A percentile compares a stretch with the other conserved stretches of the same genome.
These are phyloP conservation scores for Tricholoma flavovirens DNA, from an alignment of 768 basidiomycete genomes.

Conservation along the genomic window DNA sequence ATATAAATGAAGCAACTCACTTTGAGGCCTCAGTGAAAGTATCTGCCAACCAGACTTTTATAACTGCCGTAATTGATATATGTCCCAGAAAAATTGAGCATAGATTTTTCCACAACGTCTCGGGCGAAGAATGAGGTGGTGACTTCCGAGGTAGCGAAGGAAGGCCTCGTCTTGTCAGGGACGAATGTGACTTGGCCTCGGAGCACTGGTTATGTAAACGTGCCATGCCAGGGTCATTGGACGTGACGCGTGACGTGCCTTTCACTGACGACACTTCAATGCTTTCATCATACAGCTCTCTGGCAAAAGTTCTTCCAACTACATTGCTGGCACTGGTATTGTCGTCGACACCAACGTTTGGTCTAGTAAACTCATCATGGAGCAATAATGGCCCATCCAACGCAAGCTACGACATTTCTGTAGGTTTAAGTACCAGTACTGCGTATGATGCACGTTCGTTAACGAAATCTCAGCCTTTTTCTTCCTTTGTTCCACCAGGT, in stretches of 20 bases:
- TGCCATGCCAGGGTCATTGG: too few species aligned
- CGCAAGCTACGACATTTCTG: slow-evolving; percentile 14
- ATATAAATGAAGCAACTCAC: too few species aligned
- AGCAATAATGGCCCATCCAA: slow-evolving; percentile 6
- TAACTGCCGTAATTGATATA: too few species aligned
- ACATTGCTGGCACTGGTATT: slow-evolving; percentile 5
- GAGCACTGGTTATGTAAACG: too few species aligned
- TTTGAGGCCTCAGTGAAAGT: too few species aligned
- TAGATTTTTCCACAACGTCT: background rate
- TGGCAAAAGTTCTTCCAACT: background rate
- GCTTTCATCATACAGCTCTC: slow-evolving; percentile 6
- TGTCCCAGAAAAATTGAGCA: too few species aligned
- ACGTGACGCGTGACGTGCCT: too few species aligned
- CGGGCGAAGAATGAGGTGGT: background rate
- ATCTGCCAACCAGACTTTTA: too few species aligned
- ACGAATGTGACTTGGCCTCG: too few species aligned
- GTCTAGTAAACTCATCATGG: slow-evolving; percentile 10
- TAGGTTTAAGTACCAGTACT: slow-evolving; percentile 1
- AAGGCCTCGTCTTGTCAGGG: too few species aligned
- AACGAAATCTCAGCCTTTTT: slow-evolving; percentile 11
- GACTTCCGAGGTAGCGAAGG: too few species aligned
- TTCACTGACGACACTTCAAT: background rate
- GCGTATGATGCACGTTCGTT: background rate
- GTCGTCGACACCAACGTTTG: background rate
- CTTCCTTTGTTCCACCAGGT: slow-evolving; percentile 20